A percentile compares a stretch with the other conserved stretches of the same genome.
Evolutionary conservation across 2,329 filamentous ascomycete genomes (phyloP).

Genomic region (Diaporthe sp.): DNA sequence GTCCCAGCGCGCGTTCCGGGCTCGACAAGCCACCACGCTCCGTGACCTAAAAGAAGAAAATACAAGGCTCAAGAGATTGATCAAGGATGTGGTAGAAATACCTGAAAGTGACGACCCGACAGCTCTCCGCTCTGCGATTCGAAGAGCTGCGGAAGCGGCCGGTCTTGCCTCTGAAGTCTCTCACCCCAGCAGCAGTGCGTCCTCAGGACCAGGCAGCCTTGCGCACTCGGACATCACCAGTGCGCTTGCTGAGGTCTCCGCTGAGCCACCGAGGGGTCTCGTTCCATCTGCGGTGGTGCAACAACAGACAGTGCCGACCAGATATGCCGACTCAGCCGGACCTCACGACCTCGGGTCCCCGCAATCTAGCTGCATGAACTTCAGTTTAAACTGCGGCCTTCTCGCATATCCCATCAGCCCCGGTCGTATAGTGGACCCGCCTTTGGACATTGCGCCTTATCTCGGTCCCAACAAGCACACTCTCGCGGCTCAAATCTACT

Average conservation of each 20-base stretch:
- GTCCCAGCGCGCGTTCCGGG: constrained; percentile 26
- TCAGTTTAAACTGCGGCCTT: not conserved
- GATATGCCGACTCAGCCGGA: not conserved
- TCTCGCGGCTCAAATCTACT: constrained; percentile 21
- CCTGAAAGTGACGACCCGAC: not conserved
- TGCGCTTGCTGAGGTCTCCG: not conserved
- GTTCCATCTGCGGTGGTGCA: not conserved
- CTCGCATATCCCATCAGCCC: not conserved
- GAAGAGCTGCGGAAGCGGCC: not conserved
- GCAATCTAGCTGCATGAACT: not conserved
- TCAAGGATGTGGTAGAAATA: not conserved
- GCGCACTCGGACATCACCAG: not conserved
- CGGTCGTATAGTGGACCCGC: not conserved
- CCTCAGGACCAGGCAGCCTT: not conserved
- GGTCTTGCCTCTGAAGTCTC: not conserved
- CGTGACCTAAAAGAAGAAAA: constrained; percentile 16
- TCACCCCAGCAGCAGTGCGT: not conserved
- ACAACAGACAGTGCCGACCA: not conserved
- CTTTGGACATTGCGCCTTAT: constrained; percentile 23
- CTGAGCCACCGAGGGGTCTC: too few relatives aligned
- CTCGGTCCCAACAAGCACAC: constrained; percentile 11
- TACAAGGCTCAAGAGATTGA: not conserved
- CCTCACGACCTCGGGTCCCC: not conserved
- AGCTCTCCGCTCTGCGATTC: not conserved
- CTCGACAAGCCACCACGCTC: constrained; percentile 18